Evolutionary conservation across 1,139 yeast species (phyloP).

Genomic region (Nadsonia starkeyi-henricii): DNA sequence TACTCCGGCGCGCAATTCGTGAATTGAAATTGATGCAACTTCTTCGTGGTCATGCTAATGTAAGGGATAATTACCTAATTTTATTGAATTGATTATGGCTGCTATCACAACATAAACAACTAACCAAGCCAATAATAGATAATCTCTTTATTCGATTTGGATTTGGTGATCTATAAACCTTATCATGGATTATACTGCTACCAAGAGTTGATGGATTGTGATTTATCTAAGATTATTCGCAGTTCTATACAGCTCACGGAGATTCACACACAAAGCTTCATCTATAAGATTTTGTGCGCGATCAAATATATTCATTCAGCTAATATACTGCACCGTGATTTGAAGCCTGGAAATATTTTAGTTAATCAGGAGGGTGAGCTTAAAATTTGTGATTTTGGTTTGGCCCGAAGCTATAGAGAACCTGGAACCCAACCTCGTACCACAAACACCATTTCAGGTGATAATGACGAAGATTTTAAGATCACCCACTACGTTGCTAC

Average conservation of each 20-base stretch:
- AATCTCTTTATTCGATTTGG: constrained; percentile 58
- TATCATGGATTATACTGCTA: constrained; percentile 79
- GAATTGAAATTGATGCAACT: constrained; percentile 67
- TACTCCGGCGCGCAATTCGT: constrained; percentile 61
- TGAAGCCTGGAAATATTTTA: constrained; percentile 73
- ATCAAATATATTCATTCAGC: constrained; percentile 70
- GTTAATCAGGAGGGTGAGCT: constrained; percentile 58
- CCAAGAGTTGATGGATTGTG: constrained; percentile 70
- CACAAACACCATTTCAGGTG: neutral
- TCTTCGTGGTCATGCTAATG: constrained; percentile 70
- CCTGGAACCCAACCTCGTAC: neutral
- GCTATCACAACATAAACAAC: too few relatives aligned
- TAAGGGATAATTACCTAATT: constrained; percentile 17
- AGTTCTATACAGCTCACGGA: constrained; percentile 61
- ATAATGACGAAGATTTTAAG: constrained; percentile 3
- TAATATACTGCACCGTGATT: constrained; percentile 63
- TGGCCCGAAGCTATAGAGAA: constrained; percentile 52
- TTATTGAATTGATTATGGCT: too few relatives aligned
- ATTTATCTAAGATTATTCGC: constrained; percentile 63
- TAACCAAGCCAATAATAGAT: constrained; percentile 26
- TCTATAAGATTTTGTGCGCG: constrained; percentile 71
- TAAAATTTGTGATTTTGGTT: constrained; percentile 79
- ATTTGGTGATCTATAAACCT: constrained; percentile 48
- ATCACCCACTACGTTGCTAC: constrained; percentile 84
- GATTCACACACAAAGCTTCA: constrained; percentile 60